Base-by-base conservation (phyloP, 2,329 filamentous ascomycete genomes). In the Diaporthe citrichinensis region DNA sequence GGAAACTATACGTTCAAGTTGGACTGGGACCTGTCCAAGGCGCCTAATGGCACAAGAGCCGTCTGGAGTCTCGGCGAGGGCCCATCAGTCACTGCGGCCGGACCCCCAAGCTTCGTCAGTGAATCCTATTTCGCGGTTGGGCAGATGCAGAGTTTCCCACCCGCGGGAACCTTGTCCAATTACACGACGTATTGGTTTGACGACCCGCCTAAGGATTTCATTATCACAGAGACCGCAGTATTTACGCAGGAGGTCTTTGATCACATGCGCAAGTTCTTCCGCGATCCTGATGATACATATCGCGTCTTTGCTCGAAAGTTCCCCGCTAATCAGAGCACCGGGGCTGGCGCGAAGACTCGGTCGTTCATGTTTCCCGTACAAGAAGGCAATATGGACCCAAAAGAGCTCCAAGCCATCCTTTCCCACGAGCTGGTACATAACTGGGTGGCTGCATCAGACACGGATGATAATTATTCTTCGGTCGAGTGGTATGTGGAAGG, bases 141-240 rank as follows among this genome's bases (percentile, higher is more conserved):
- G 15, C 53, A 31, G 53, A 57, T 57, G 6, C 28, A 57, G 8
- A 57, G 53, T 17, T 20, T 57, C 25, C 53, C 53, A 4, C 25
- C 53, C 6, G 3, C 28, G 15, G 28, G 28, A 6, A 25, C 53
- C 8, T 15, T 7, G 15, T 57, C 53, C 28, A 57, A 57, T 25
- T 57, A 20, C 25, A 57, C 53, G 53, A 57, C 28, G 25, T 57
- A 57, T 12, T 57, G 53, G 53, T 57, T 57, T 31, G 53, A 57
- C 53, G 53, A 57, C 6, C 53, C 53, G 28, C 53, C 53, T 31
- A 15, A 25, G 28, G 53, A 10, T 15, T 57, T 31, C 28, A 20
- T 20, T 25, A 20, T 57, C 7, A 17, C 53, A 8, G 25, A 34
- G 20, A 25, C 28, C 53, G 28, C 53, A 3, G 8, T 3, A 3